Conservation (phyloP, 1,284 basidiomycete genomes). For the Macrocystidia cucumis region DNA sequence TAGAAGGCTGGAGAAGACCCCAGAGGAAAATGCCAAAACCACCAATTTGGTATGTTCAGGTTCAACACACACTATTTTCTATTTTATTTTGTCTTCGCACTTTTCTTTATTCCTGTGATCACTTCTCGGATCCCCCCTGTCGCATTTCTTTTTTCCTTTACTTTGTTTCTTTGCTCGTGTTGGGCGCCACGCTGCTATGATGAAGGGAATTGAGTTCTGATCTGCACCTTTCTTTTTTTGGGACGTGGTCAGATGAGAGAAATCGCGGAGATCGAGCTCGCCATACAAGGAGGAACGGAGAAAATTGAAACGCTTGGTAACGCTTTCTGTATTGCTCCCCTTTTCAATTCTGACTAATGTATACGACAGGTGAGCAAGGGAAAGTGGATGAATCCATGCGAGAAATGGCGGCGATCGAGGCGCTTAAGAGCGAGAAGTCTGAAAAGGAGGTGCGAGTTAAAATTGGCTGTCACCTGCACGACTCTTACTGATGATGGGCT, state of each 20-base stretch:
- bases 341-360: slow-evolving; percentile 13
- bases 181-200: too few relatives aligned
- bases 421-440: slow-evolving; percentile 90
- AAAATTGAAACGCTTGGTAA: slow-evolving; percentile 95
- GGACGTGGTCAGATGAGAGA: slow-evolving; percentile 84
- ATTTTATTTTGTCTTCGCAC: too few relatives aligned
- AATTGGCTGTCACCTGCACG: slow-evolving; percentile 13
- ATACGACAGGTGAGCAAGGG: slow-evolving; percentile 77
- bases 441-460: slow-evolving; percentile 84
- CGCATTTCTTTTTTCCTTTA: too few relatives aligned
- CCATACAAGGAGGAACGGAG: slow-evolving; percentile 96
- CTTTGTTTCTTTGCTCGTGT: too few relatives aligned
- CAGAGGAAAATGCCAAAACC: slow-evolving; percentile 98
- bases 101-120: too few relatives aligned
- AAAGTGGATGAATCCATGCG: slow-evolving; percentile 98
- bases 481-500: slow-evolving; percentile 8
- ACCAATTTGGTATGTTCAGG: slow-evolving; percentile 72
- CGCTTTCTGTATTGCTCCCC: slow-evolving; percentile 16
- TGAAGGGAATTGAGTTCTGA: too few relatives aligned
- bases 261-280: slow-evolving; percentile 98
- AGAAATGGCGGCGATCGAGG: slow-evolving; percentile 96
- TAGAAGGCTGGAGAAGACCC: slow-evolving; percentile 95
- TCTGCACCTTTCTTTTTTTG: neutral
- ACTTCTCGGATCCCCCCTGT: too few relatives aligned
- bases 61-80: too few relatives aligned